phyloP scores from a whole-genome alignment of 768 basidiomycete species.

The Guyanaporus albipodus region DNA sequence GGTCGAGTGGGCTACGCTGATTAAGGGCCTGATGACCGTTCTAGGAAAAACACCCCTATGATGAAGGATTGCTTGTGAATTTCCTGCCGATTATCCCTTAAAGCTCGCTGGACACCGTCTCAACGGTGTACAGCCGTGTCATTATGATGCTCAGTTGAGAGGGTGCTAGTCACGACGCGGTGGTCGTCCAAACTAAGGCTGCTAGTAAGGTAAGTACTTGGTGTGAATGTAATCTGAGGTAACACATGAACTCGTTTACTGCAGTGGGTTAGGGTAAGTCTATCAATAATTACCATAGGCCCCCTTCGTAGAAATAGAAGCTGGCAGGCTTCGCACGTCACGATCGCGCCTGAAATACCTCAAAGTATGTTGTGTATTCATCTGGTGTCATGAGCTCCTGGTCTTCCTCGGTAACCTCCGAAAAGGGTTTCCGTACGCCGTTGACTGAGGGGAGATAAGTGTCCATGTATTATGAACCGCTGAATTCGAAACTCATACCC shows the following conservation, averaged over 20 bases:
- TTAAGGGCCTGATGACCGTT: slow-evolving; percentile 10
- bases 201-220: no score
- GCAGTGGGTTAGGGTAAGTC: slow-evolving; percentile 14
- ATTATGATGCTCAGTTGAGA: no score
- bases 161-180: no score
- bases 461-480: background rate
- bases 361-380: slow-evolving; percentile 82
- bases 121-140: no score
- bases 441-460: slow-evolving; percentile 49
- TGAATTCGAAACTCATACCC: slow-evolving; percentile 40
- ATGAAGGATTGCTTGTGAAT: no score
- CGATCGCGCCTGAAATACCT: slow-evolving; percentile 52
- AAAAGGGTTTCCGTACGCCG: slow-evolving; percentile 68
- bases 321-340: slow-evolving; percentile 7
- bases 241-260: background rate
- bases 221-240: no score
- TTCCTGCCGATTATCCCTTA: no score
- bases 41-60: slow-evolving; percentile 13
- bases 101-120: no score
- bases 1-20: slow-evolving; percentile 17
- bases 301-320: slow-evolving; percentile 4
- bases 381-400: slow-evolving; percentile 92
- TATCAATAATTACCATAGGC: slow-evolving; percentile 8
- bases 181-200: no score
- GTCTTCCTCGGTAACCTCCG: slow-evolving; percentile 85